phyloP scores from a whole-genome alignment of 2,329 filamentous ascomycete genomes.

The Sclerotinia trifoliorum region DNA sequence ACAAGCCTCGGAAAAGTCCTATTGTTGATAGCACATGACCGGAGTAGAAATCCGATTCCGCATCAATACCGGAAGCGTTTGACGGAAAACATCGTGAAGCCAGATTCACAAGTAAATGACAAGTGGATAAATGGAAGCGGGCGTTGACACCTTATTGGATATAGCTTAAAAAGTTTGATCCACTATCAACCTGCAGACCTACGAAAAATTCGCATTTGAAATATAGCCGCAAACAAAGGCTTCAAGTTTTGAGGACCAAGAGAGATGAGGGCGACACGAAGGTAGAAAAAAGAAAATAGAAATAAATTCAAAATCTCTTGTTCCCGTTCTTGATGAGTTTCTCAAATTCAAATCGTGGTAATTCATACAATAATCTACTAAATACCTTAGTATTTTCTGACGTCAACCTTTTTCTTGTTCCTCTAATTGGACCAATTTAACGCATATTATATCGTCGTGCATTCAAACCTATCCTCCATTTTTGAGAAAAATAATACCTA shows the following conservation, averaged over 20 bases:
- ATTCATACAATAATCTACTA: neutral
- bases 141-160: neutral
- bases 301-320: neutral
- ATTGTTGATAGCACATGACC: neutral
- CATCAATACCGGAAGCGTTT: neutral
- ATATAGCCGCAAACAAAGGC: slow-evolving; percentile 11
- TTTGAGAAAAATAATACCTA: slow-evolving; percentile 6
- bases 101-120: neutral
- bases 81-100: neutral
- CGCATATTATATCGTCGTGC: neutral
- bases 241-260: neutral
- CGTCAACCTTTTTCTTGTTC: too few relatives aligned
- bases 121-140: slow-evolving; percentile 5
- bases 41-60: neutral
- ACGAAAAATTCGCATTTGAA: slow-evolving; percentile 19
- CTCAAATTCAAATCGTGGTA: neutral
- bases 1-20: neutral
- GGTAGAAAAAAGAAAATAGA: neutral
- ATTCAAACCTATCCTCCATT: neutral
- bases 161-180: neutral
- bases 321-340: neutral
- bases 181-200: slow-evolving; percentile 15
- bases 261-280: neutral
- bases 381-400: neutral
- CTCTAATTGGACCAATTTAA: neutral